Conservation (phyloP, 2,329 filamentous ascomycete genomes). For the Fusarium torreyae region DNA sequence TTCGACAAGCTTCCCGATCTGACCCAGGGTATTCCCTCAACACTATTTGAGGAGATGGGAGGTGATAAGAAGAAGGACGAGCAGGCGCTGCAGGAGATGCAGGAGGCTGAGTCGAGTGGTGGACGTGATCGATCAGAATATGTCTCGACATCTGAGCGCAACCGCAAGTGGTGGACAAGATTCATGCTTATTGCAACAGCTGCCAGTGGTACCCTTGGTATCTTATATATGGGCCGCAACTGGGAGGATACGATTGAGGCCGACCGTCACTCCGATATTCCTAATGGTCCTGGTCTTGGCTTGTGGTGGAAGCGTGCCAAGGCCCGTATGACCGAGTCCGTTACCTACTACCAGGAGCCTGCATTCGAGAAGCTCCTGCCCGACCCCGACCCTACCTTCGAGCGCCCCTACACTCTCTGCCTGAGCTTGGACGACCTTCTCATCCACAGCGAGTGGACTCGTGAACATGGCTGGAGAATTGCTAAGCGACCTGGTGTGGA, state of each 20-base stretch:
- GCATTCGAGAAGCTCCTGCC: constrained; percentile 94
- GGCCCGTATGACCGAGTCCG: constrained; percentile 80
- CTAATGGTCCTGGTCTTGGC: constrained; percentile 82
- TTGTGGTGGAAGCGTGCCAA: constrained; percentile 86
- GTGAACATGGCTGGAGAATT: constrained; percentile 94
- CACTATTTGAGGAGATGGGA: constrained; percentile 82
- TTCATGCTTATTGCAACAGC: constrained; percentile 78
- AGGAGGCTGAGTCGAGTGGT: constrained; percentile 55
- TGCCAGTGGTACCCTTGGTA: constrained; percentile 68
- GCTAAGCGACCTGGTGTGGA: constrained; percentile 96
- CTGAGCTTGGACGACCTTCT: constrained; percentile 94
- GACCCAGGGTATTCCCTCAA: constrained; percentile 95
- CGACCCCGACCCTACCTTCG: constrained; percentile 82
- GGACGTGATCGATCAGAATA: constrained; percentile 75
- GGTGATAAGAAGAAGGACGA: constrained; percentile 56
- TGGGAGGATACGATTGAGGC: constrained; percentile 89
- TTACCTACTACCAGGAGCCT: constrained; percentile 96
- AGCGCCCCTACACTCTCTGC: constrained; percentile 92
- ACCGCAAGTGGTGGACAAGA: constrained; percentile 82
- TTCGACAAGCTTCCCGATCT: constrained; percentile 86
- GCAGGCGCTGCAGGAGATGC: constrained; percentile 54
- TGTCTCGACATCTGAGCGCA: constrained; percentile 89
- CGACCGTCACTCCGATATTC: constrained; percentile 76
- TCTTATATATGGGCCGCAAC: constrained; percentile 86
- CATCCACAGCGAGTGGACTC: constrained; percentile 93